A percentile compares a stretch with the other conserved stretches of the same genome.
Conservation (phyloP, 1,284 basidiomycete species). For the Puccinia polysora region DNA sequence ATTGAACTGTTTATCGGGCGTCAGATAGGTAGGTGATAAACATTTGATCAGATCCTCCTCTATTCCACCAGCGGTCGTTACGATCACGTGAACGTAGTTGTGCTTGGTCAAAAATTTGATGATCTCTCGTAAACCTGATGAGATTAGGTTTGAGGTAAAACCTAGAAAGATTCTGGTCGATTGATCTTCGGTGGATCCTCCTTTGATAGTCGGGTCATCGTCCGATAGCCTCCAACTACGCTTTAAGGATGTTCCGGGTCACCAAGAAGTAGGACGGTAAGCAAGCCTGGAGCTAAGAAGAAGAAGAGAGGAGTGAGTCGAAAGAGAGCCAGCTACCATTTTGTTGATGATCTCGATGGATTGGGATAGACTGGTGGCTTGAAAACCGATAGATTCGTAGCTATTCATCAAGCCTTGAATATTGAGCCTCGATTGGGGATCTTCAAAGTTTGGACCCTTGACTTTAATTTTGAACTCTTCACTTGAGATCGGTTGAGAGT, state of each 20-base stretch:
- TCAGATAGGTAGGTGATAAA: slow-evolving; percentile 51
- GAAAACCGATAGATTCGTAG: slow-evolving; percentile 52
- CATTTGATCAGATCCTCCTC: slow-evolving; percentile 54
- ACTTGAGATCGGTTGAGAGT: slow-evolving; percentile 9
- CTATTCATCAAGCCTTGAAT: slow-evolving; percentile 49
- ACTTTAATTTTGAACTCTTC: slow-evolving; percentile 38
- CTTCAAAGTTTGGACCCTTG: slow-evolving; percentile 51
- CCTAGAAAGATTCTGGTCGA: slow-evolving; percentile 49
- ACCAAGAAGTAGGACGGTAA: background rate
- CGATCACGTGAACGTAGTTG: slow-evolving; percentile 52
- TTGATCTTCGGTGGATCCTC: slow-evolving; percentile 6
- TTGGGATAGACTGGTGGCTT: slow-evolving; percentile 50
- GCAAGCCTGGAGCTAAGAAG: background rate
- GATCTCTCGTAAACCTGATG: slow-evolving; percentile 53
- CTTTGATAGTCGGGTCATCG: slow-evolving; percentile 24
- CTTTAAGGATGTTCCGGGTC: background rate
- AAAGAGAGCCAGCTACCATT: slow-evolving; percentile 48
- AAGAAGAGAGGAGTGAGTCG: background rate
- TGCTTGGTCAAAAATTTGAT: slow-evolving; percentile 53
- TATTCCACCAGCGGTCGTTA: slow-evolving; percentile 53
- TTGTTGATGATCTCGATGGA: slow-evolving; percentile 52
- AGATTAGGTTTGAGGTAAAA: slow-evolving; percentile 53
- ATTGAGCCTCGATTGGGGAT: slow-evolving; percentile 46
- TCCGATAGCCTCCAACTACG: slow-evolving; percentile 39
- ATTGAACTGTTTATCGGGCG: slow-evolving; percentile 48